Conservation (phyloP, 1,139 yeast species). For the Arxiozyma slooffiae region DNA sequence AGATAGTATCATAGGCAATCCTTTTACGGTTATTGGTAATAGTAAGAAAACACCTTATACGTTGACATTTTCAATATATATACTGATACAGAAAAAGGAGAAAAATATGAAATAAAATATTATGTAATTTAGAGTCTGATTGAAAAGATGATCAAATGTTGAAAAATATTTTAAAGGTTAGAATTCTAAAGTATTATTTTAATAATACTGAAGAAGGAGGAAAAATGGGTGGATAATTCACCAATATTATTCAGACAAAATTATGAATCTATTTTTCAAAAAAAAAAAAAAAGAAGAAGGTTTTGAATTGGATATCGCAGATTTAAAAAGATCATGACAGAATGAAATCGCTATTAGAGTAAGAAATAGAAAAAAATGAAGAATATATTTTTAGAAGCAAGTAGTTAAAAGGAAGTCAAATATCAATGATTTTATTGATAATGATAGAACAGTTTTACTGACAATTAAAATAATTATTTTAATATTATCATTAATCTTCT, state of each 20-base stretch:
- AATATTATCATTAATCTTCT: conserved; percentile 48
- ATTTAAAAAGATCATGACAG: conserved; percentile 2
- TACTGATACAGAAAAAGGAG: conserved; percentile 18
- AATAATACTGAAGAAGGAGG: conserved; percentile 25
- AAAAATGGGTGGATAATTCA: conserved; percentile 26
- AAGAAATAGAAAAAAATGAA: conserved; percentile 26
- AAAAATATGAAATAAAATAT: conserved; percentile 17
- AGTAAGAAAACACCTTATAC: neutral
- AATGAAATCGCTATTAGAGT: conserved; percentile 4
- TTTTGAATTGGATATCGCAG: neutral
- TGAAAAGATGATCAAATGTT: conserved; percentile 71
- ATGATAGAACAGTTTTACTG: conserved; percentile 76
- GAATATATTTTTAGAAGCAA: conserved; percentile 38
- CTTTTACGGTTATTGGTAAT: neutral
- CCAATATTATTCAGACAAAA: conserved; percentile 24
- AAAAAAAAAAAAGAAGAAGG: neutral
- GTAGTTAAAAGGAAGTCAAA: conserved; percentile 58
- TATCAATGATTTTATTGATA: conserved; percentile 51
- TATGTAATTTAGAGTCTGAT: conserved; percentile 35
- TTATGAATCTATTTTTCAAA: conserved; percentile 10
- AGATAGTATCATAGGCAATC: neutral
- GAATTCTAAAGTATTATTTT: conserved; percentile 21
- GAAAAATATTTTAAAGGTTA: conserved; percentile 37
- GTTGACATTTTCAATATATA: neutral
- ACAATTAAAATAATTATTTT: conserved; percentile 62